phyloP scores from a whole-genome alignment of 306 rosid genomes.

The Crotalaria pallida region DNA sequence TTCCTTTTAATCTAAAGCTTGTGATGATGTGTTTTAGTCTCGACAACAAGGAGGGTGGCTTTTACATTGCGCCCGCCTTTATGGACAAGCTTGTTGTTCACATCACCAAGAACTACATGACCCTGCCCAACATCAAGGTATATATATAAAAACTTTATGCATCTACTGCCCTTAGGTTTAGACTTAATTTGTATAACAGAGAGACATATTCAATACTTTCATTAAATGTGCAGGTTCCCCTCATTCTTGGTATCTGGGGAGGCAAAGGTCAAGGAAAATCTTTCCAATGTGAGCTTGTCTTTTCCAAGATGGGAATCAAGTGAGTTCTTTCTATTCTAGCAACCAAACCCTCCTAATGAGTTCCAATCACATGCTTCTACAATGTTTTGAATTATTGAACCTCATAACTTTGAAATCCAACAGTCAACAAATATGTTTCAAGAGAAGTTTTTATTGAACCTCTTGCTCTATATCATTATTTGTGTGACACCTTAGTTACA shows the following conservation, averaged over 20 bases:
- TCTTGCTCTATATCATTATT: not conserved
- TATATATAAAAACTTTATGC: not conserved
- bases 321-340: slow-evolving; percentile 26
- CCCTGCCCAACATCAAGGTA: slow-evolving; percentile 89
- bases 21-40: slow-evolving; percentile 31
- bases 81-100: slow-evolving; percentile 97
- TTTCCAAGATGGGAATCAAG: slow-evolving; percentile 94
- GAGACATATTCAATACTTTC: not conserved
- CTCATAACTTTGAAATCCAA: not conserved
- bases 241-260: slow-evolving; percentile 93
- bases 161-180: not conserved
- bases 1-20: slow-evolving; percentile 5
- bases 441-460: too few relatives aligned
- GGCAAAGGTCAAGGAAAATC: slow-evolving; percentile 99
- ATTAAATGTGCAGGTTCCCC: slow-evolving; percentile 54
- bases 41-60: slow-evolving; percentile 68
- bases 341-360: not conserved
- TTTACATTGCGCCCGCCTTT: slow-evolving; percentile 89
- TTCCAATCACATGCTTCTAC: not conserved
- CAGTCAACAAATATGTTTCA: not conserved
- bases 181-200: not conserved
- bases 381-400: not conserved
- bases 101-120: slow-evolving; percentile 81
- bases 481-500: not conserved
- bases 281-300: slow-evolving; percentile 93